These are phyloP conservation scores for Daldinia sp. DNA, from an alignment of 2,329 filamentous ascomycete species.

Conservation along the genomic window DNA sequence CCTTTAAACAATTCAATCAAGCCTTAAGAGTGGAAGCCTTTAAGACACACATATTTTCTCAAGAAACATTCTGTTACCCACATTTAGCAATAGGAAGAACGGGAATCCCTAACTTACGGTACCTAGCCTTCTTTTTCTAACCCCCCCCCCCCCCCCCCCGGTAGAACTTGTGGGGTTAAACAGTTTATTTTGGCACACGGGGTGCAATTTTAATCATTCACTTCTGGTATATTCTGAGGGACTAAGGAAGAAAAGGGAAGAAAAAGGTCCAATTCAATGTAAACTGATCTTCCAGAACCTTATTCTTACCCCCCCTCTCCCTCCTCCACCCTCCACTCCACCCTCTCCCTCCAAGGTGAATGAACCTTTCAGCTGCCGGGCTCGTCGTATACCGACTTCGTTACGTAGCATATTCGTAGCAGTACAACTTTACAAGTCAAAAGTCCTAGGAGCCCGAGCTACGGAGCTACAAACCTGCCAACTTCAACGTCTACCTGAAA, in stretches of 20 bases:
- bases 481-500: slow-evolving; percentile 18
- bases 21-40: not conserved
- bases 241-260: not conserved
- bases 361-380: slow-evolving; percentile 22
- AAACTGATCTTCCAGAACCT: slow-evolving; percentile 31
- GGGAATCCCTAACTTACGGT: not conserved
- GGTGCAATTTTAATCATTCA: not conserved
- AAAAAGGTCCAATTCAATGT: slow-evolving; percentile 26
- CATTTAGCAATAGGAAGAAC: not conserved
- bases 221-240: slow-evolving; percentile 2
- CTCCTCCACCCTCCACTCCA: no score
- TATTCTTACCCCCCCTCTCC: slow-evolving; percentile 28
- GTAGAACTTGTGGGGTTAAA: slow-evolving; percentile 14
- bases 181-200: slow-evolving; percentile 5
- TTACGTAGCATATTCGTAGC: slow-evolving; percentile 6
- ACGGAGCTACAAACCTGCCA: slow-evolving; percentile 26
- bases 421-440: not conserved
- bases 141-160: no score
- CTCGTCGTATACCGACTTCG: slow-evolving; percentile 1
- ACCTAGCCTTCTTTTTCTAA: not conserved
- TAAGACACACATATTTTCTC: not conserved
- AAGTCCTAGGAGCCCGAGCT: slow-evolving; percentile 7
- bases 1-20: not conserved
- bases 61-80: not conserved
- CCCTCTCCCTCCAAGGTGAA: slow-evolving; percentile 20